These are phyloP conservation scores for Metschnikowia henanensis DNA, from an alignment of 805 yeast genomes.

Conservation along the genomic window DNA sequence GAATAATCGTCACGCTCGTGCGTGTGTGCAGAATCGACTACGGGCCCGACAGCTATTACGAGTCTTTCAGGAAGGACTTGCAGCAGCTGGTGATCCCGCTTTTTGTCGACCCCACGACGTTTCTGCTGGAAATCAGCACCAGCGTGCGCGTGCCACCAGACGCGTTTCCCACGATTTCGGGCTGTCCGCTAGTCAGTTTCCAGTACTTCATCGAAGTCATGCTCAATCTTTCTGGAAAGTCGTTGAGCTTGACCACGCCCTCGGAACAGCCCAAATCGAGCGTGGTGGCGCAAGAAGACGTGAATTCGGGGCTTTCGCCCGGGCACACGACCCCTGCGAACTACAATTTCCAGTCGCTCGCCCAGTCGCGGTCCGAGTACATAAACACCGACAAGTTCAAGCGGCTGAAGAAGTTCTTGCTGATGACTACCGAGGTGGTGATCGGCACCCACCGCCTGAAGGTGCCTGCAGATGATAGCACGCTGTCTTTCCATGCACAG, in stretches of 20 bases:
- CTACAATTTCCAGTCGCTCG: slow-evolving; percentile 22
- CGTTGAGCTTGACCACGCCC: slow-evolving; percentile 28
- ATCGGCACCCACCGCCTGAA: slow-evolving; percentile 72
- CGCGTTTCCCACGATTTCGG: slow-evolving; percentile 79
- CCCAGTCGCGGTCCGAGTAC: slow-evolving; percentile 41
- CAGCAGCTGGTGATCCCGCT: slow-evolving; percentile 77
- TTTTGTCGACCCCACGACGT: slow-evolving; percentile 67
- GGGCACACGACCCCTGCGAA: slow-evolving; percentile 16
- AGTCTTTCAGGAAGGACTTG: slow-evolving; percentile 81
- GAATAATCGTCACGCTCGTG: slow-evolving; percentile 76
- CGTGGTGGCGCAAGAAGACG: slow-evolving; percentile 10
- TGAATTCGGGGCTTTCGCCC: slow-evolving; percentile 11
- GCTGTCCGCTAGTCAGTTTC: slow-evolving; percentile 70
- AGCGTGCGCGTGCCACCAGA: slow-evolving; percentile 77
- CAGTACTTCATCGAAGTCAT: slow-evolving; percentile 84
- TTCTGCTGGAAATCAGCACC: slow-evolving; percentile 57
- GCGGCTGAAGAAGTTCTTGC: slow-evolving; percentile 72
- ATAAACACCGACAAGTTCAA: slow-evolving; percentile 81
- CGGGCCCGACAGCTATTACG: slow-evolving; percentile 59
- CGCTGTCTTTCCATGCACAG: background rate
- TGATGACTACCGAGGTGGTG: slow-evolving; percentile 76
- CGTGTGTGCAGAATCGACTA: slow-evolving; percentile 69
- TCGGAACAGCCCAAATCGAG: slow-evolving; percentile 17
- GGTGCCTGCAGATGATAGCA: background rate
- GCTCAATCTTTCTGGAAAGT: slow-evolving; percentile 73